Base-by-base conservation (phyloP, 495 filamentous ascomycete genomes). In the Trichoderma asperelloides region DNA sequence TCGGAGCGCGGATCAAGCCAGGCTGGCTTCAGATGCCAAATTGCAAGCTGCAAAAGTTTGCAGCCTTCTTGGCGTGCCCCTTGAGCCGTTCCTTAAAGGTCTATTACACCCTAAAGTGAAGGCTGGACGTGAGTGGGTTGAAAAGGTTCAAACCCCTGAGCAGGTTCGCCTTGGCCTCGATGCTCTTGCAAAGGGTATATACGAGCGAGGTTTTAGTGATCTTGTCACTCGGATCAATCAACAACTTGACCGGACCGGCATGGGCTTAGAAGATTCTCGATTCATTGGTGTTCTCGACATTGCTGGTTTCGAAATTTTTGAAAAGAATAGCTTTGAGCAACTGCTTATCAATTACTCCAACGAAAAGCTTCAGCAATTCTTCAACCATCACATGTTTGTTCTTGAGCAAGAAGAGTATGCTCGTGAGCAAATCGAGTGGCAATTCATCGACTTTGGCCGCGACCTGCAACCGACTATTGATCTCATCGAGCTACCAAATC, bases 371-470 rank as follows among this genome's bases (percentile, higher is more conserved):
- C 96, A 99, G 74, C 96, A 99, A 70, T 99, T 98, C 75, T 99
- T 99, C 84, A 99, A 99, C 68, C 96, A 99, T 71, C 96, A 99
- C 80, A 99, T 99, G 96, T 99, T 99, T 75, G 96, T 99, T 25
- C 79, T 99, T 25, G 96, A 99, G 74, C 96, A 99, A 74, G 96
- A 99, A 74, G 96, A 99, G 76, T 99, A 99, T 77, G 93, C 96
- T 18, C 79, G 93, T 63, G 96, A 99, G 74, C 91, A 96, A 75
- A 99, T 99, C 71, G 94, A 99, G 78, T 99, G 96, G 96, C 92
- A 97, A 74, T 99, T 99, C 74, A 98, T 99, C 73, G 96, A 99
- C 74, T 99, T 99, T 74, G 96, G 96, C 45, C 92, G 91, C 68
- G 96, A 99, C 73, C 80, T 99, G 21, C 96, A 99, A 78, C 96